These are phyloP conservation scores for Solanum stenotomum DNA, from an alignment of 257 asterid genomes.

Conservation along the genomic window DNA sequence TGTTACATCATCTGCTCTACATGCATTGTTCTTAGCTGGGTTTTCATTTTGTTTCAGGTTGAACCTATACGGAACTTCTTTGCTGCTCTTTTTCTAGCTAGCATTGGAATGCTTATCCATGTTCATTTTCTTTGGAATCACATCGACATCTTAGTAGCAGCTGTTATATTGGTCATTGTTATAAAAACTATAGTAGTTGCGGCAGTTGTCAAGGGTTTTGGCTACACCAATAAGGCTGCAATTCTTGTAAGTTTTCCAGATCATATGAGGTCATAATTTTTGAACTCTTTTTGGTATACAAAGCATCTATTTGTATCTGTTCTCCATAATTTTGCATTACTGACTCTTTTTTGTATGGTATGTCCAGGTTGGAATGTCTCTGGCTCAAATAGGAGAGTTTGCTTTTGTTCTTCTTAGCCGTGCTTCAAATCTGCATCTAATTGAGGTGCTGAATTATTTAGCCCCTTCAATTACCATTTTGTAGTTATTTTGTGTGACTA, in stretches of 20 bases:
- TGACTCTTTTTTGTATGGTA: background rate
- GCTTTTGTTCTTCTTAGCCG: slow-evolving; percentile 86
- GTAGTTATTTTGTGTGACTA: background rate
- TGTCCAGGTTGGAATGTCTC: slow-evolving; percentile 80
- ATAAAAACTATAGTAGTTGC: slow-evolving; percentile 59
- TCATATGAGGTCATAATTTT: background rate
- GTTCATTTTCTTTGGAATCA: slow-evolving; percentile 84
- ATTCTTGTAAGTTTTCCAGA: slow-evolving; percentile 44
- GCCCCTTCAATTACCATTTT: background rate
- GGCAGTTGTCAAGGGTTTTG: slow-evolving; percentile 67
- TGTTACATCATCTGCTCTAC: background rate
- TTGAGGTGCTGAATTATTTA: slow-evolving; percentile 35
- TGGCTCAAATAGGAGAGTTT: slow-evolving; percentile 88
- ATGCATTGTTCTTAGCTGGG: slow-evolving; percentile 12
- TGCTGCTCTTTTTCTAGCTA: slow-evolving; percentile 84
- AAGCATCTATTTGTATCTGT: background rate
- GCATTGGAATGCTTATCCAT: slow-evolving; percentile 88
- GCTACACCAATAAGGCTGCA: slow-evolving; percentile 69
- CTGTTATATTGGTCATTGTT: slow-evolving; percentile 63
- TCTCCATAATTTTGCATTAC: background rate
- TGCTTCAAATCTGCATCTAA: slow-evolving; percentile 72
- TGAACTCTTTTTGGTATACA: background rate
- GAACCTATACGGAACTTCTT: slow-evolving; percentile 78
- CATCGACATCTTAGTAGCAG: slow-evolving; percentile 70
- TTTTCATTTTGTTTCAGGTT: slow-evolving; percentile 41